Evolutionary conservation across 2,329 filamentous ascomycete species (phyloP).

Genomic region (Ophiocordyceps polyrhachis-furcata): DNA sequence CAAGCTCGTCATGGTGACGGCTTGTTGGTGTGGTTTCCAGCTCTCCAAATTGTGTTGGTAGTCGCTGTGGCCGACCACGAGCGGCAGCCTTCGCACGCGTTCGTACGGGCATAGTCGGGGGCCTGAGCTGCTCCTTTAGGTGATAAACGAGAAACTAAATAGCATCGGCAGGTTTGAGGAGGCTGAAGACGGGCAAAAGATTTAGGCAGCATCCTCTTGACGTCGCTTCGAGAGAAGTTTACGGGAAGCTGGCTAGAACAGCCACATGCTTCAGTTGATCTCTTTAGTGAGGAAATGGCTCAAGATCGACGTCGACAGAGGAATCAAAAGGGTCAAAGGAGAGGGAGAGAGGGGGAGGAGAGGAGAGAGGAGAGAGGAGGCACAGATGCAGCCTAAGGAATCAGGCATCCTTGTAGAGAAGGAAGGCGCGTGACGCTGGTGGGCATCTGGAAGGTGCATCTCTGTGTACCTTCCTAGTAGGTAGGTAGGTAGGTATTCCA

Average conservation of each 20-base stretch:
- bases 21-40: conserved; percentile 16
- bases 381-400: not conserved
- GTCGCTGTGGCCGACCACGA: conserved; percentile 3
- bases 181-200: not conserved
- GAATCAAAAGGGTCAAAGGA: no score
- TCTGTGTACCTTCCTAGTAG: not conserved
- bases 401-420: not conserved
- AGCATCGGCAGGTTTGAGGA: not conserved
- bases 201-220: no score
- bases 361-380: no score
- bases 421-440: not conserved
- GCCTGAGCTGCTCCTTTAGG: not conserved
- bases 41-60: conserved; percentile 9
- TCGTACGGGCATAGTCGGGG: not conserved
- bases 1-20: conserved; percentile 3
- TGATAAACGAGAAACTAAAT: not conserved
- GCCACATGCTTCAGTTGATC: no score
- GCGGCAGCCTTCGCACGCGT: not conserved
- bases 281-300: no score
- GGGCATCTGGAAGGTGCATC: not conserved
- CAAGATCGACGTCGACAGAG: no score
- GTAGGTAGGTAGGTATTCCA: no score
- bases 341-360: no score
- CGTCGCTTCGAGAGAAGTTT: no score
- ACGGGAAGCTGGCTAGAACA: no score